phyloP scores from a whole-genome alignment of 1,139 yeast species.

The Debaryomycetaceae sp. region DNA sequence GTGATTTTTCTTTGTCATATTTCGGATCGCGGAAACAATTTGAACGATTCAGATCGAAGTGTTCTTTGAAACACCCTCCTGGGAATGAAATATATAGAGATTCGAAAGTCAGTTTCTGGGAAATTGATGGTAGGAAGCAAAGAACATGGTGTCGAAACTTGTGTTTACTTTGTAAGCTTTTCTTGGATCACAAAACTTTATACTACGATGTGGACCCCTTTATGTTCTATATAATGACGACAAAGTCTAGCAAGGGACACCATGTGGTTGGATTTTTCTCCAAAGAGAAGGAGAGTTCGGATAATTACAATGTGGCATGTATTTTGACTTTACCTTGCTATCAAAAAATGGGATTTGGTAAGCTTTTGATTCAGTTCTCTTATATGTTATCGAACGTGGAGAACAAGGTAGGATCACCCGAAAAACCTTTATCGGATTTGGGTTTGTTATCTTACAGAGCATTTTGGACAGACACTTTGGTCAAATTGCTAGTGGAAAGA shows the following conservation, averaged over 20 bases:
- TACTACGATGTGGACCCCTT: constrained; percentile 98
- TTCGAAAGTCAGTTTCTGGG: constrained; percentile 74
- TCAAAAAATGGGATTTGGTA: constrained; percentile 93
- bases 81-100: constrained; percentile 97
- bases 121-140: constrained; percentile 93
- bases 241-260: constrained; percentile 82
- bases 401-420: constrained; percentile 92
- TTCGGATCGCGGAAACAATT: constrained; percentile 89
- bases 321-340: constrained; percentile 93
- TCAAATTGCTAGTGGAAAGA: constrained; percentile 67
- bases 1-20: constrained; percentile 86
- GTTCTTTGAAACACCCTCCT: constrained; percentile 91
- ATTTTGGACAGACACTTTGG: constrained; percentile 90
- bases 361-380: constrained; percentile 85
- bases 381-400: constrained; percentile 86
- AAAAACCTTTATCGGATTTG: constrained; percentile 91
- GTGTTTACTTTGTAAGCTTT: constrained; percentile 81
- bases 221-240: constrained; percentile 91
- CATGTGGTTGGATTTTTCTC: constrained; percentile 96
- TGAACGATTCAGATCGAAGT: constrained; percentile 83
- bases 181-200: constrained; percentile 90
- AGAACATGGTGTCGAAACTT: constrained; percentile 95
- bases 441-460: constrained; percentile 93
- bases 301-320: constrained; percentile 96
- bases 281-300: constrained; percentile 94